Percentiles rank a stretch among this genome's conserved stretches.
phyloP scores from a whole-genome alignment of 257 asterid genomes.

The Lavandula angustifolia region DNA sequence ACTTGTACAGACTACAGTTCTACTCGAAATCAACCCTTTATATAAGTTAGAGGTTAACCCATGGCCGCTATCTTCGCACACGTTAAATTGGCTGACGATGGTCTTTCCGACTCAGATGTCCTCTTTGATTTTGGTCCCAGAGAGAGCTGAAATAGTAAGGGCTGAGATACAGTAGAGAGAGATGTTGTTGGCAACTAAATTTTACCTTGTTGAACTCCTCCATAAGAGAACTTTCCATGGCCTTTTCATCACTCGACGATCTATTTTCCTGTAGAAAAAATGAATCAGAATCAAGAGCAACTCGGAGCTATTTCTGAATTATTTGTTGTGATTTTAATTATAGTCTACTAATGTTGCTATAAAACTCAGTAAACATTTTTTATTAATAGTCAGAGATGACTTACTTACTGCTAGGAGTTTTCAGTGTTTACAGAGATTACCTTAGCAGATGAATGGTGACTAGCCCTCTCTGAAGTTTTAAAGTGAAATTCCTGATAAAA shows the following conservation, averaged over 20 bases:
- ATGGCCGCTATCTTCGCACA: no score
- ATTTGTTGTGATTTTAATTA: no score
- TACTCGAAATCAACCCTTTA: no score
- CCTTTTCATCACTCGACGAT: slow-evolving; percentile 33
- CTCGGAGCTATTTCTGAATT: no score
- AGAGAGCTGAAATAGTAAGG: slow-evolving; percentile 55
- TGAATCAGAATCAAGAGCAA: no score
- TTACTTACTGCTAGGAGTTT: not conserved
- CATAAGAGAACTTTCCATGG: slow-evolving; percentile 43
- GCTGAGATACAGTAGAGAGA: not conserved
- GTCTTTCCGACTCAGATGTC: slow-evolving; percentile 36
- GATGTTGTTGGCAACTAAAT: not conserved
- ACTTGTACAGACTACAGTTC: no score
- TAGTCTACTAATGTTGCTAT: no score
- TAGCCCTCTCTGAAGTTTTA: slow-evolving; percentile 61
- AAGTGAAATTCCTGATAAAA: slow-evolving; percentile 50
- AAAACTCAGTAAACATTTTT: no score
- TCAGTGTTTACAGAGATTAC: slow-evolving; percentile 21
- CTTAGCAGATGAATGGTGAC: slow-evolving; percentile 54
- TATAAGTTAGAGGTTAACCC: no score
- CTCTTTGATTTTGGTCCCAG: slow-evolving; percentile 45
- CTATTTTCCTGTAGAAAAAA: slow-evolving; percentile 43
- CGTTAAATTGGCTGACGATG: slow-evolving; percentile 36
- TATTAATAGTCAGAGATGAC: no score
- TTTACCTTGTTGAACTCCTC: slow-evolving; percentile 65